These are phyloP conservation scores for Ceriops zippeliana DNA, from an alignment of 345 rosid genomes.

Conservation along the genomic window DNA sequence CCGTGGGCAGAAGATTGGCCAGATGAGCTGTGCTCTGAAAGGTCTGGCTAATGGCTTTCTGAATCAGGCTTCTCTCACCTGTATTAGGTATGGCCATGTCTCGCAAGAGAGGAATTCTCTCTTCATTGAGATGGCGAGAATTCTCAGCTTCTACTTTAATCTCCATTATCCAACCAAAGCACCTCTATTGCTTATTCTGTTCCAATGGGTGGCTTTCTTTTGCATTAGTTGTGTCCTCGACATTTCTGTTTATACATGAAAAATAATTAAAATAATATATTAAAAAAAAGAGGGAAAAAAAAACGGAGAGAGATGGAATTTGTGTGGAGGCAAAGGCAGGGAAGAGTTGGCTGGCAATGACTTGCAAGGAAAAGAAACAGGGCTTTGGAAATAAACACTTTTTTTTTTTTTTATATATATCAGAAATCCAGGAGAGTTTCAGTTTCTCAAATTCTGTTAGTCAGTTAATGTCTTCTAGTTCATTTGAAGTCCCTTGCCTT, in stretches of 20 bases:
- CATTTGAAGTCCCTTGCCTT: background rate
- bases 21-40: constrained; percentile 83
- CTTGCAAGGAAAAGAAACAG: constrained; percentile 65
- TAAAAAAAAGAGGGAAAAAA: too few species aligned
- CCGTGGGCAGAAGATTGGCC: constrained; percentile 89
- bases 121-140: constrained; percentile 17
- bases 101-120: constrained; percentile 46
- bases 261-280: too few species aligned
- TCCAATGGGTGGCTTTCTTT: background rate
- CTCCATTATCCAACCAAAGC: constrained; percentile 32
- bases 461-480: background rate
- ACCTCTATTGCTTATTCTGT: background rate
- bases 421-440: constrained; percentile 1
- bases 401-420: background rate
- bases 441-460: background rate
- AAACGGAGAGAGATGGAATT: constrained; percentile 1
- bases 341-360: constrained; percentile 22
- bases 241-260: constrained; percentile 3
- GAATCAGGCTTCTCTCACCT: constrained; percentile 50
- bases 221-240: background rate
- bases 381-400: constrained; percentile 2
- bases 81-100: constrained; percentile 30
- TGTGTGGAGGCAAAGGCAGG: constrained; percentile 39
- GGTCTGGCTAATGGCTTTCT: constrained; percentile 75
- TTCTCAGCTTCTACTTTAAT: constrained; percentile 36